These are phyloP conservation scores for Zasmidium citrigriseum DNA, from an alignment of 2,329 filamentous ascomycete species.

Conservation along the genomic window DNA sequence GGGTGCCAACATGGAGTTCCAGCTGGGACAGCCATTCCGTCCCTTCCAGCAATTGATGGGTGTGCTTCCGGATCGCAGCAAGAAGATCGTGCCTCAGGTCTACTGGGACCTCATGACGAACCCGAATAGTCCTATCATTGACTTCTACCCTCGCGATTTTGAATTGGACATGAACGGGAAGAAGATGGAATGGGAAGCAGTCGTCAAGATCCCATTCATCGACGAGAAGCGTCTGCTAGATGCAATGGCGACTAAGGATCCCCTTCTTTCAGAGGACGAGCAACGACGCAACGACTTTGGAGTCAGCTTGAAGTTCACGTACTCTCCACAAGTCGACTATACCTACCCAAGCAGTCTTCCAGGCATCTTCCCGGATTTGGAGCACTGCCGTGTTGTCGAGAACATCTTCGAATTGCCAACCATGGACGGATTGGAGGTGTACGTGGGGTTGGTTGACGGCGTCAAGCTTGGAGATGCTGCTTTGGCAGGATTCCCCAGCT, in stretches of 20 bases:
- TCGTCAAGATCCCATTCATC: slow-evolving; percentile 98
- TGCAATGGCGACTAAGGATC: slow-evolving; percentile 85
- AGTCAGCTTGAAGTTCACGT: slow-evolving; percentile 89
- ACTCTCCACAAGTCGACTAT: slow-evolving; percentile 74
- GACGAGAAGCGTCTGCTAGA: slow-evolving; percentile 81
- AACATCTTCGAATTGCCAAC: slow-evolving; percentile 95
- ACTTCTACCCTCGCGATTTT: slow-evolving; percentile 97
- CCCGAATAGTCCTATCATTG: slow-evolving; percentile 85
- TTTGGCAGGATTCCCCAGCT: slow-evolving; percentile 89
- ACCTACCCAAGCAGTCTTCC: slow-evolving; percentile 84
- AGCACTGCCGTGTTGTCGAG: slow-evolving; percentile 85
- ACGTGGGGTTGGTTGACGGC: slow-evolving; percentile 79
- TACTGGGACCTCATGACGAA: slow-evolving; percentile 95
- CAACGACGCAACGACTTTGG: slow-evolving; percentile 85
- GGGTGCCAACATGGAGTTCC: slow-evolving; percentile 84
- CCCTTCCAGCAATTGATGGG: slow-evolving; percentile 98
- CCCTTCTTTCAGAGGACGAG: slow-evolving; percentile 74
- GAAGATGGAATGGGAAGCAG: slow-evolving; percentile 99
- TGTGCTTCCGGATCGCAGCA: slow-evolving; percentile 94
- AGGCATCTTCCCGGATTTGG: slow-evolving; percentile 86
- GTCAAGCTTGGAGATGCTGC: slow-evolving; percentile 79
- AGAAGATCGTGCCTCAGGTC: slow-evolving; percentile 84
- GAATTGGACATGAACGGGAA: slow-evolving; percentile 99
- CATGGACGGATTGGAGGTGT: slow-evolving; percentile 84
- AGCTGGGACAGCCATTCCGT: slow-evolving; percentile 89